Base-by-base conservation (phyloP, 2,329 filamentous ascomycete genomes). In the Bipolaris sorokiniana region DNA sequence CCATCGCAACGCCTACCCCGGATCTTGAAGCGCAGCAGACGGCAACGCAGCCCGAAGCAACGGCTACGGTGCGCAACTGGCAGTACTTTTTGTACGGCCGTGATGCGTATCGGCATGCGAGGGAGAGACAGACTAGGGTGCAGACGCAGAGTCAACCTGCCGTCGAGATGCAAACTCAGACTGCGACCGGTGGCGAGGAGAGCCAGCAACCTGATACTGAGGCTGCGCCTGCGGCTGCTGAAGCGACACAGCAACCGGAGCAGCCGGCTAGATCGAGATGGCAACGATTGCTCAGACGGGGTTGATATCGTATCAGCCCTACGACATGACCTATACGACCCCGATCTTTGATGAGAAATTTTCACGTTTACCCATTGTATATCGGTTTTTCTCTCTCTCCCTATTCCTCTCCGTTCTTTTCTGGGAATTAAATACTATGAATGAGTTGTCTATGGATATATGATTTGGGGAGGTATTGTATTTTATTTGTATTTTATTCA, bases 11-110 rank as follows among this genome's bases (percentile, higher is more conserved):
- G 1, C 22, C 49, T n/a, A 48, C 31, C 10, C 46, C 36, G 3
- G 47, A 34, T 33, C 13, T 54, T 23, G 50, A 58, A 44, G 58
- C 49, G 2, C 48, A 50, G 11, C 48, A 50, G n/a, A 16, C 5
- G 7, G 31, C 22, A 5, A 6, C 26, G 13, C 47, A 45, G 10
- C 26, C 45, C 1, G 48, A 41, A 4, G 5, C 28, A 3, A 15
- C 28, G 7, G 18, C 18, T 3, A 13, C 9, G 5, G 40, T 59
- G n/a, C 49, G 54, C 5, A 65, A 59, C 45, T 65, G 62, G 62
- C 53, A 54, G 3, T 65, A 57, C 33, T 61, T 64, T 18, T 34
- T 58, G 37, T 38, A 54, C 36, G 56, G 55, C 5, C 41, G 55
- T 9, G 51, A 42, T 58, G 48, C 51, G n/a, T 18, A 31, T 10